phyloP scores from a whole-genome alignment of 2,329 filamentous ascomycete genomes.

The Stemphylium vesicarium region DNA sequence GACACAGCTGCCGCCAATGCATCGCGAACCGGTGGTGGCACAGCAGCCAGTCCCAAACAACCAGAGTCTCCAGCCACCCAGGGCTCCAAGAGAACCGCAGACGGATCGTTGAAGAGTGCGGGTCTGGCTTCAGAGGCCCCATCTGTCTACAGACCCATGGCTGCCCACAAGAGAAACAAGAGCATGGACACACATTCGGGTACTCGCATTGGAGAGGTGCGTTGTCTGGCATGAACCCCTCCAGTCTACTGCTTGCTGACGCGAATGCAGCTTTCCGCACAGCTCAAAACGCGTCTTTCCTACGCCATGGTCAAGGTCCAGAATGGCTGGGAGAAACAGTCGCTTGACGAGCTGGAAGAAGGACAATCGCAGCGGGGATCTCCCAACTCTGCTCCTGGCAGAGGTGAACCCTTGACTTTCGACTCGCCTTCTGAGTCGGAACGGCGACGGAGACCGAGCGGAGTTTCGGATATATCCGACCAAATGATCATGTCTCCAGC shows the following conservation, averaged over 20 bases:
- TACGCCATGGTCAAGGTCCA: slow-evolving; percentile 94
- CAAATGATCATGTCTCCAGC: slow-evolving; percentile 44
- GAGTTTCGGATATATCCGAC: slow-evolving; percentile 46
- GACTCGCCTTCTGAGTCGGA: slow-evolving; percentile 38
- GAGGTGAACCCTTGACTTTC: slow-evolving; percentile 35
- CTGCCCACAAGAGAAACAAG: slow-evolving; percentile 71
- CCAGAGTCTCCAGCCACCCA: slow-evolving; percentile 50
- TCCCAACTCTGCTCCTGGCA: slow-evolving; percentile 65
- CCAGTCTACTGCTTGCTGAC: slow-evolving; percentile 30
- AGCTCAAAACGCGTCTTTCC: slow-evolving; percentile 81
- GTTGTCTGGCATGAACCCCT: slow-evolving; percentile 32
- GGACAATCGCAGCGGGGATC: slow-evolving; percentile 73
- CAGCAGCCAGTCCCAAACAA: slow-evolving; percentile 50
- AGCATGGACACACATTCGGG: slow-evolving; percentile 72
- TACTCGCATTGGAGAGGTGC: slow-evolving; percentile 76
- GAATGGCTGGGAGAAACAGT: slow-evolving; percentile 82
- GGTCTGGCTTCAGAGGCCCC: slow-evolving; percentile 19
- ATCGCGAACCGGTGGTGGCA: slow-evolving; percentile 37
- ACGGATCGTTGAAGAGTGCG: slow-evolving; percentile 68
- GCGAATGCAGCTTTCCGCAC: slow-evolving; percentile 69
- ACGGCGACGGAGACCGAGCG: slow-evolving; percentile 43
- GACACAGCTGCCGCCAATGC: slow-evolving; percentile 34
- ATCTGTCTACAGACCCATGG: slow-evolving; percentile 17
- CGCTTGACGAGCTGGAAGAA: slow-evolving; percentile 78
- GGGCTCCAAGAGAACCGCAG: slow-evolving; percentile 76